phyloP scores from a whole-genome alignment of 768 basidiomycete species.

The Pleurotus tuoliensis region DNA sequence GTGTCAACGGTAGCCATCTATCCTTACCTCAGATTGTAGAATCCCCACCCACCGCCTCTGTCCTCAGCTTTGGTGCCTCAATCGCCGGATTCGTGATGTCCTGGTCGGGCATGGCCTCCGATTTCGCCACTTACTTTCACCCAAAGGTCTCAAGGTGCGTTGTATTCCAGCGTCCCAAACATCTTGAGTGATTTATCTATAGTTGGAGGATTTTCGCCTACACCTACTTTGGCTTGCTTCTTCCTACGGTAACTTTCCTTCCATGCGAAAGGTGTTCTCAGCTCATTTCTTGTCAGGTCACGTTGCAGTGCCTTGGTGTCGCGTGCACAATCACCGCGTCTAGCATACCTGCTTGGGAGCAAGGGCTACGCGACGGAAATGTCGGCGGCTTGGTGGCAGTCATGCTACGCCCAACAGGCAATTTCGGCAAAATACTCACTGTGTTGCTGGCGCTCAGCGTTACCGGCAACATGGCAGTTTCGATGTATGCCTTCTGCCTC shows the following conservation, averaged over 20 bases:
- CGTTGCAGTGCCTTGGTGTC: slow-evolving; percentile 55
- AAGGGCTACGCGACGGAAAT: slow-evolving; percentile 47
- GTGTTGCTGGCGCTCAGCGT: slow-evolving; percentile 81
- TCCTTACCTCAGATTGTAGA: slow-evolving; percentile 24
- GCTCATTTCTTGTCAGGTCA: slow-evolving; percentile 31
- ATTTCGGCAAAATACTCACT: slow-evolving; percentile 76
- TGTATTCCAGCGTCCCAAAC: neutral
- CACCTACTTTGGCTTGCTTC: slow-evolving; percentile 60
- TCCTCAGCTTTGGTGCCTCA: slow-evolving; percentile 47
- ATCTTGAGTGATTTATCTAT: neutral
- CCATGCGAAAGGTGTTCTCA: neutral
- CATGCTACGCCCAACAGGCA: slow-evolving; percentile 65
- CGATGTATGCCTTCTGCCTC: slow-evolving; percentile 78
- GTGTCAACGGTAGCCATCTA: slow-evolving; percentile 49
- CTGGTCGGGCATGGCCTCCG: slow-evolving; percentile 41
- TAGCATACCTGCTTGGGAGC: slow-evolving; percentile 50
- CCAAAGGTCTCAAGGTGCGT: slow-evolving; percentile 37
- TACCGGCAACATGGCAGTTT: slow-evolving; percentile 76
- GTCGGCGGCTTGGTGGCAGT: slow-evolving; percentile 71
- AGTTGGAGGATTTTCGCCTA: slow-evolving; percentile 60
- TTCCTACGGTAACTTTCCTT: slow-evolving; percentile 47
- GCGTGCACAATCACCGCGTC: slow-evolving; percentile 59
- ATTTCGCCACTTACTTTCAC: slow-evolving; percentile 54
- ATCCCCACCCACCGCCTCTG: slow-evolving; percentile 35
- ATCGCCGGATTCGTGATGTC: slow-evolving; percentile 54